Evolutionary conservation across 441 rosid species (phyloP), one percentile per base, ranked within the genome.

Genomic region (Codiaeum variegatum): DNA sequence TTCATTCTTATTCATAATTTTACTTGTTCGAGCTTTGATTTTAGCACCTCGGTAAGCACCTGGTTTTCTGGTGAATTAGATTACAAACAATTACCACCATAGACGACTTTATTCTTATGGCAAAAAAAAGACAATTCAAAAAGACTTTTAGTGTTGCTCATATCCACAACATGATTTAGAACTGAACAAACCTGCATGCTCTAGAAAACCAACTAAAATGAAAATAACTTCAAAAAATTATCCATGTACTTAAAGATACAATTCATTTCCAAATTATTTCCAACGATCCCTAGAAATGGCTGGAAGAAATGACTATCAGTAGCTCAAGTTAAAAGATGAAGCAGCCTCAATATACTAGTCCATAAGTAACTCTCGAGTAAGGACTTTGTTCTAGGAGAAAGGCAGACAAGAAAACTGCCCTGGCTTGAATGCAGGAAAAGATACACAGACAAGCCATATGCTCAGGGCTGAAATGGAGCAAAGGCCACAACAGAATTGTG

Each of bases 401-500:
- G 46, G 69, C 76, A 55, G 29, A 61, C 34, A 28, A 58, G 55
- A 29, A 18, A 18, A 52, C 28, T 58, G 28, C 31, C 83, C 81
- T 75, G 89, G 87, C 80, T 79, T 84, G 85, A 84, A 89, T 52
- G 46, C 54, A 26, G 31, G 31, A 21, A 62, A 38, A 11, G 58
- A 47, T 3, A 51, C 18, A 24, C 26, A 15, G 38, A 32, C 19
- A 42, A 4, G 51, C 6, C 9, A 38, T 31, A 38, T 42, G 38
- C 23, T 87, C 85, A 89, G 55, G 97, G 93, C 82, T 83, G 88
- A 86, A 88, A 94, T 59, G 96, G 83, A 58, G 98, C 87, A 81
- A 94, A 94, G 23, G 86, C 92, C 28, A 90, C 98, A 0, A 94
- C 98, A 0, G 98, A 90, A 88, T 94, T 94, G 82, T 94, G 98